Conservation (phyloP, 73 alveolate species). For the Paramecium caudatum region DNA sequence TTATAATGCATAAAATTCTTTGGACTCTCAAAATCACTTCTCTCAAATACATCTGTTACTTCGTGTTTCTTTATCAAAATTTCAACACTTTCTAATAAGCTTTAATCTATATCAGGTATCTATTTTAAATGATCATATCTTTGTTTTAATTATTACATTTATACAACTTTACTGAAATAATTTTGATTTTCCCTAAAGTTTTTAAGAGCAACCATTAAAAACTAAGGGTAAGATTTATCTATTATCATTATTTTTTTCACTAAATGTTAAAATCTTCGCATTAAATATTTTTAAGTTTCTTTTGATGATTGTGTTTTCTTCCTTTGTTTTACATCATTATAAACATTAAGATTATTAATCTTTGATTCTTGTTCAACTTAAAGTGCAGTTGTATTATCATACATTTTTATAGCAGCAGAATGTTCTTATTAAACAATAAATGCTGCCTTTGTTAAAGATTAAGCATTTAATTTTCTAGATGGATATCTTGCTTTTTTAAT, state of each 20-base stretch:
- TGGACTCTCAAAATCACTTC: neutral
- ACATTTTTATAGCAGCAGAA: neutral
- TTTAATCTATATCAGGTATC: neutral
- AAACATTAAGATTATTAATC: neutral
- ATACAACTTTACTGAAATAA: neutral
- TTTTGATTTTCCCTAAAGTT: neutral
- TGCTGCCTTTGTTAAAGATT: neutral
- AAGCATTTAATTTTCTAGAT: neutral
- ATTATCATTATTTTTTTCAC: conserved; percentile 5
- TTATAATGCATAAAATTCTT: conserved; percentile 23
- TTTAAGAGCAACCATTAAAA: neutral
- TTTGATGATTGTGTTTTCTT: neutral
- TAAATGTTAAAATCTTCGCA: neutral
- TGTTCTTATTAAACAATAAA: neutral
- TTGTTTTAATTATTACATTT: neutral
- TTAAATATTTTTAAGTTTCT: neutral
- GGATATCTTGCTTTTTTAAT: neutral
- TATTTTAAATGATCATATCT: neutral
- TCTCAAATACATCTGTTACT: neutral
- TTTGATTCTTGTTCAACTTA: neutral
- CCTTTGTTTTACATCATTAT: neutral
- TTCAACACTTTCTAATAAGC: neutral
- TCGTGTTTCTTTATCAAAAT: neutral
- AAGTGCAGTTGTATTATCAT: neutral
- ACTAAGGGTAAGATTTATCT: conserved; percentile 25